Percentiles rank a stretch among this genome's conserved stretches.
Evolutionary conservation across 1,139 yeast species (phyloP).

Genomic region (Yamadazyma dushanensis): DNA sequence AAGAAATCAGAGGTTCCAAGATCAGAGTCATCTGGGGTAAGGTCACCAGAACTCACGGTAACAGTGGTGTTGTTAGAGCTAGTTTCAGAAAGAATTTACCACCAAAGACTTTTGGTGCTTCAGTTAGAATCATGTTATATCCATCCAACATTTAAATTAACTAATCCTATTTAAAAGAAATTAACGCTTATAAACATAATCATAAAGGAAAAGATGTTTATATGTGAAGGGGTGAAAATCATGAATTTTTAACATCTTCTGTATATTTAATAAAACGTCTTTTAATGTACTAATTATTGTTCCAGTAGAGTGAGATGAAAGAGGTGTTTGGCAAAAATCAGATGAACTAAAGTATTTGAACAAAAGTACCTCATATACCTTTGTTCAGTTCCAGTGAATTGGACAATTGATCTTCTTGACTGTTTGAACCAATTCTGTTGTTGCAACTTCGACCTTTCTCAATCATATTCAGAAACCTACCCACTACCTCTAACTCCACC

Average conservation of each 20-base stretch:
- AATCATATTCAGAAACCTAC: too few relatives aligned
- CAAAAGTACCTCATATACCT: too few relatives aligned
- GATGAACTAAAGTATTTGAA: too few relatives aligned
- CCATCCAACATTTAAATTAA: conserved; percentile 93
- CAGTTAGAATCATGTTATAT: conserved; percentile 99
- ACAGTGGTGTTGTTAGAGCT: conserved; percentile 98
- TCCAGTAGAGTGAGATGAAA: too few relatives aligned
- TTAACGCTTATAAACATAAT: conserved; percentile 17
- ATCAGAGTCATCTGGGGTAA: conserved; percentile 99
- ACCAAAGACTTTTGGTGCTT: conserved; percentile 99
- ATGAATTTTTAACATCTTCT: conserved; percentile 7
- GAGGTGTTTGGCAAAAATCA: too few relatives aligned
- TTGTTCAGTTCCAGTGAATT: too few relatives aligned
- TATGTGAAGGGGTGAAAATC: conserved; percentile 10
- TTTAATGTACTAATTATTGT: conserved; percentile 13
- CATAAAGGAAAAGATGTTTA: conserved; percentile 16
- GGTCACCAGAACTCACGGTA: conserved; percentile 98
- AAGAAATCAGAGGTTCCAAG: conserved; percentile 98
- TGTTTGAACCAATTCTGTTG: too few relatives aligned
- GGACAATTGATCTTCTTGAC: too few relatives aligned
- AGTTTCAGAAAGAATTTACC: conserved; percentile 99
- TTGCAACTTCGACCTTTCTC: too few relatives aligned
- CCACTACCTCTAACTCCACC: too few relatives aligned
- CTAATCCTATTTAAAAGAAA: conserved; percentile 11
- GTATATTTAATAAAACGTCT: conserved; percentile 15